phyloP scores from a whole-genome alignment of 2,329 filamentous ascomycete genomes.

The Diaporthe citri region DNA sequence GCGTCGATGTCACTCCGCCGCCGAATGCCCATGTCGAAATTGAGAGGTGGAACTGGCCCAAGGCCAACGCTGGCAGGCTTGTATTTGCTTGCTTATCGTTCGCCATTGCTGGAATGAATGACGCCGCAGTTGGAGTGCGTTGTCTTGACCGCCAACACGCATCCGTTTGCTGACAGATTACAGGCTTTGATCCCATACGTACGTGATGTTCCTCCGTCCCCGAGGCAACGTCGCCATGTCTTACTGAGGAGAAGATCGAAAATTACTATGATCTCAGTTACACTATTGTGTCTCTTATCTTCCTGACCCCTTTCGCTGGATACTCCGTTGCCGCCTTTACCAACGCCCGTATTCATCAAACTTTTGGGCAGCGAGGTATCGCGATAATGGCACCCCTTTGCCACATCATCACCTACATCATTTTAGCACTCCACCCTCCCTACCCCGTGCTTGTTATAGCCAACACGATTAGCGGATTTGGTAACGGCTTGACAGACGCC shows the following conservation, averaged over 20 bases:
- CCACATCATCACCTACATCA: slow-evolving; percentile 74
- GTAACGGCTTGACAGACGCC: slow-evolving; percentile 76
- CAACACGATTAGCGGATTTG: slow-evolving; percentile 76
- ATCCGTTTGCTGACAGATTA: neutral
- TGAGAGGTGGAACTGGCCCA: slow-evolving; percentile 34
- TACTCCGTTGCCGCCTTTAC: slow-evolving; percentile 73
- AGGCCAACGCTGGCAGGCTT: slow-evolving; percentile 37
- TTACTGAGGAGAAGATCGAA: slow-evolving; percentile 61
- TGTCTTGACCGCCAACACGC: neutral
- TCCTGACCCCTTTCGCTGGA: slow-evolving; percentile 75
- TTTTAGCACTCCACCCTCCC: slow-evolving; percentile 76
- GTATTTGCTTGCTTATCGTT: slow-evolving; percentile 52
- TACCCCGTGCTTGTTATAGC: slow-evolving; percentile 75
- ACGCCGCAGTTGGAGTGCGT: slow-evolving; percentile 73
- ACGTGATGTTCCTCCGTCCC: neutral
- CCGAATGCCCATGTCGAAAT: neutral
- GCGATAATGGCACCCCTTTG: slow-evolving; percentile 73
- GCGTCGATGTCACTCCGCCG: neutral
- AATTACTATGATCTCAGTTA: slow-evolving; percentile 73
- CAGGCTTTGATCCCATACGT: slow-evolving; percentile 17
- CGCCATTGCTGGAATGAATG: slow-evolving; percentile 76
- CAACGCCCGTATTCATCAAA: slow-evolving; percentile 75
- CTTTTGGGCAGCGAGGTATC: slow-evolving; percentile 77
- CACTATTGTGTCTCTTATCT: slow-evolving; percentile 74
- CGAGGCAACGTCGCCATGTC: neutral